Percentiles rank a stretch among this genome's conserved stretches.
phyloP scores from a whole-genome alignment of 177 flowering plant genomes.

The Vitis hybrid region DNA sequence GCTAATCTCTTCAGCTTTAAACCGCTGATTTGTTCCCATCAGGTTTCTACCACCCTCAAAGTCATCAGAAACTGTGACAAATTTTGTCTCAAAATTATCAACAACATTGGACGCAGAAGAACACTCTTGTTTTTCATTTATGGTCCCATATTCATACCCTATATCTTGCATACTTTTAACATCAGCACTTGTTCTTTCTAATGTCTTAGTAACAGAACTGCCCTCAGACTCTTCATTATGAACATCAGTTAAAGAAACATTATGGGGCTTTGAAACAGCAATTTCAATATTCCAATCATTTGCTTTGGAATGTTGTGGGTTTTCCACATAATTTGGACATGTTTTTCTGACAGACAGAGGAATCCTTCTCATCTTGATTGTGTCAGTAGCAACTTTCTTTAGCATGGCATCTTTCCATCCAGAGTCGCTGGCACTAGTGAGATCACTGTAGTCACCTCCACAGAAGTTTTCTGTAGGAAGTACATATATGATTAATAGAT shows the following conservation, averaged over 20 bases:
- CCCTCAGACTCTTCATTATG: constrained; percentile 68
- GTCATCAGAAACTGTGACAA: constrained; percentile 35
- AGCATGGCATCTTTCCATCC: constrained; percentile 38
- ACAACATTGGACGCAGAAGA: constrained; percentile 49
- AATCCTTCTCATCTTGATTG: constrained; percentile 46
- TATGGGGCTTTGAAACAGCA: constrained; percentile 51
- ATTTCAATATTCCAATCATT: constrained; percentile 76
- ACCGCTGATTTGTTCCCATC: constrained; percentile 27
- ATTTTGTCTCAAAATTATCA: constrained; percentile 46
- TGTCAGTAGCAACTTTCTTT: constrained; percentile 30
- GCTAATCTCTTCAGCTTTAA: constrained; percentile 37
- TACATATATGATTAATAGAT: background rate
- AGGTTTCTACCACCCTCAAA: constrained; percentile 33
- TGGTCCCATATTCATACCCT: constrained; percentile 40
- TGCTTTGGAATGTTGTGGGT: constrained; percentile 30
- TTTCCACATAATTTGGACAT: constrained; percentile 33
- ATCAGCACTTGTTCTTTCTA: constrained; percentile 39
- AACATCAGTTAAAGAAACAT: constrained; percentile 27
- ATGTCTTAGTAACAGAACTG: constrained; percentile 56
- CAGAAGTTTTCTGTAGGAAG: constrained; percentile 50
- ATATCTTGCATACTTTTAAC: constrained; percentile 30
- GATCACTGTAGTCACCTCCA: constrained; percentile 55
- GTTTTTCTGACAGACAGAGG: constrained; percentile 52
- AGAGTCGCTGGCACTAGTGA: constrained; percentile 43
- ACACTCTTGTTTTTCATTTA: constrained; percentile 65